Evolutionary conservation across 164 flowering plant species (phyloP), one percentile per base, ranked within the genome.

Genomic region (Stephania japonica): DNA sequence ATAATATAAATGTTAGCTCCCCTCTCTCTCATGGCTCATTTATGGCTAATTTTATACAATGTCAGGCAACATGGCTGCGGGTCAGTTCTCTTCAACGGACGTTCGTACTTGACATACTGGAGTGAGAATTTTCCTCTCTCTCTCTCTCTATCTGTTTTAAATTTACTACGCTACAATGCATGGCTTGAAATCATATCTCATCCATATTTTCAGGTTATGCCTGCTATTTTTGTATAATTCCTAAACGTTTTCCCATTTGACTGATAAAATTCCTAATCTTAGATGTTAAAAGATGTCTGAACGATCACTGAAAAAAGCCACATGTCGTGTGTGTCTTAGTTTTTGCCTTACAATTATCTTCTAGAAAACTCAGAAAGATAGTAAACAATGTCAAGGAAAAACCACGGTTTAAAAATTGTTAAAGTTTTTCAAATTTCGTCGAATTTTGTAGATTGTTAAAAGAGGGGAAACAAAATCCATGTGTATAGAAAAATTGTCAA

Each of bases 31-130:
- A 50, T 12, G 50, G 23, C 53, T 71, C 11, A 65, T 16, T 76
- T 23, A 67, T 66, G 56, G 14, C 14, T 53, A 53, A 12, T 16
- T 56, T 25, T 69, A 74, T 73, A 19, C 74, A 42, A 26, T 77
- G 75, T 62, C 86, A 95, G 99, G 97, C 90, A 38, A 74, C 67
- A 67, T 93, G 97, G 98, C 77, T 95, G 74, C 94, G 84, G 38
- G 88, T 85, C 72, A 80, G 67, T 80, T 84, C 88, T 69, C 85
- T 88, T 64, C 98, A 91, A 67, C 87, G 98, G 72, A 85, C 90
- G 42, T 93, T 93, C 85, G 90, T 87, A 7, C 94, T 95, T 76
- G 99, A 95, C 79, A 89, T 95, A 83, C 88, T 95, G 32, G 99
- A 95, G 99, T 95, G 75, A 91, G 99, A 50, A 70, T 44, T 74